Base-by-base conservation (phyloP, 2,329 filamentous ascomycete genomes). In the Rhynchosporium agropyri region DNA sequence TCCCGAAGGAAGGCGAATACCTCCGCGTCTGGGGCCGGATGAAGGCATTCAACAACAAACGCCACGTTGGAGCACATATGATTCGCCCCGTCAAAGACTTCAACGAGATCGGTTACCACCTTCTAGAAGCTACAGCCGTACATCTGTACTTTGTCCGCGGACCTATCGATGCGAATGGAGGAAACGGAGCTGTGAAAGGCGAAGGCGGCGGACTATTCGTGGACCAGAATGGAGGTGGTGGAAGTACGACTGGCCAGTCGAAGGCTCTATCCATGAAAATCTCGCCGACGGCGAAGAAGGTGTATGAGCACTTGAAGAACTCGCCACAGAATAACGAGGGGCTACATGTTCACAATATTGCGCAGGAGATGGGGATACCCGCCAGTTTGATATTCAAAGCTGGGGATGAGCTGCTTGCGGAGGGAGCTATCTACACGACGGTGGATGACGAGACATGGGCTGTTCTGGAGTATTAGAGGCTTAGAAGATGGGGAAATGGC, bases 371-470 rank as follows among this genome's bases (percentile, higher is more conserved):
- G 20, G 81, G 84, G 7, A 77, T 97, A 77, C 81, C 88, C 8
- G 77, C 87, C 36, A 81, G 81, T 31, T 91, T 96, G 51, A 89
- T 95, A 13, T 79, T 88, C 69, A 85, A 83, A 58, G 93, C 87
- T n/a, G 86, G 90, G 9, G 91, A 97, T 70, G 92, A 98, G 77
- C 77, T 99, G 72, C 77, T 92, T 49, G 81, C 81, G 2, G 78
- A 85, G 61, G 91, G 92, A 36, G 74, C 91, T 70, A 91, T 97
- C 68, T 99, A 92, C 78, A 91, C 92, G 33, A 99, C 96, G 9
- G 84, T 96, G 6, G 92, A 98, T 77, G 94, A 98, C 72, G 84
- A 91, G 76, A 98, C 94, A 0, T 98, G 91, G 89, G 91, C 92
- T 49, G 80, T 96, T 67, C 79, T 97, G 65, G 91, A 96, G 63